Conservation (phyloP, 2,329 filamentous ascomycete species). For the Apiospora arundinis region DNA sequence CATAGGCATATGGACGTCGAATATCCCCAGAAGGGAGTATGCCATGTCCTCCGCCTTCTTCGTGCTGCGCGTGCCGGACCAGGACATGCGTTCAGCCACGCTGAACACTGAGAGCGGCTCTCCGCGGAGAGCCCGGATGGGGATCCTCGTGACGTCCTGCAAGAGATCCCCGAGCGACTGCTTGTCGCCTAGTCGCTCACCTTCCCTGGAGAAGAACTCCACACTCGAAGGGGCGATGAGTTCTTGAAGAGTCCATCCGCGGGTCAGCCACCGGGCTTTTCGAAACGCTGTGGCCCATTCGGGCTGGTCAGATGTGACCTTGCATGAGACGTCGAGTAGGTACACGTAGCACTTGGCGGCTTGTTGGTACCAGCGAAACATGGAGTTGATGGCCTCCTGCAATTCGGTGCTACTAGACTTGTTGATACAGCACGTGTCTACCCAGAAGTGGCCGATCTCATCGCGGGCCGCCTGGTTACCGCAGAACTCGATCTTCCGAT, state of each 20-base stretch:
- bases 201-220: background rate
- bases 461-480: background rate
- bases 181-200: background rate
- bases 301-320: too few species aligned
- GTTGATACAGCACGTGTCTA: conserved; percentile 20
- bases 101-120: background rate
- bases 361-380: conserved; percentile 18
- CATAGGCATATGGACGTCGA: conserved; percentile 37
- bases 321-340: background rate
- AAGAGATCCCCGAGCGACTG: background rate
- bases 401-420: conserved; percentile 8
- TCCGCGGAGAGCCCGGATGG: background rate
- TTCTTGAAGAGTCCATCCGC: conserved; percentile 15
- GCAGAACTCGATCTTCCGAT: conserved; percentile 1
- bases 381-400: conserved; percentile 10
- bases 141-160: background rate
- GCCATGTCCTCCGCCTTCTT: conserved; percentile 34
- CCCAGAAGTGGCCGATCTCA: background rate
- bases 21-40: conserved; percentile 37
- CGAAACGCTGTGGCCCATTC: background rate
- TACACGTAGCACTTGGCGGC: conserved; percentile 9
- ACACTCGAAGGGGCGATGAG: background rate
- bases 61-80: conserved; percentile 32
- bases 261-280: conserved; percentile 3
- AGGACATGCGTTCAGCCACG: conserved; percentile 27